Percentiles rank a stretch among this genome's conserved stretches.
Evolutionary conservation across 75 land plant genomes (phyloP).

Genomic region (Selaginella moellendorffii): DNA sequence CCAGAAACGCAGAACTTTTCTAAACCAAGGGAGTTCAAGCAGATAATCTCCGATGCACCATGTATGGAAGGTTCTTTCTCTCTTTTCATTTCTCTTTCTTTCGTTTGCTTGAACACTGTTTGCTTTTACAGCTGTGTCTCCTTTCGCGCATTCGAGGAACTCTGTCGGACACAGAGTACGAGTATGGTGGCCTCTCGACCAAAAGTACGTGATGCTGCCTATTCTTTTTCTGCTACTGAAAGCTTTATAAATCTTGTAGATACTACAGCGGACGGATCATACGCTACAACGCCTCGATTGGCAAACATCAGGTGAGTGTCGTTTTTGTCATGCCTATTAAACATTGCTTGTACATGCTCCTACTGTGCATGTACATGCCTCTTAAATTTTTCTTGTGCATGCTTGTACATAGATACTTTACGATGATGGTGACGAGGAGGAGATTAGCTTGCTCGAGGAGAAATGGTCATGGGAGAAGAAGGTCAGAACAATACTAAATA

Average conservation of each 20-base stretch:
- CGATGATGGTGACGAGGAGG: slow-evolving; percentile 1
- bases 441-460: not conserved
- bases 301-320: slow-evolving; percentile 33
- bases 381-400: not conserved
- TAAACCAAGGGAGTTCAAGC: not conserved
- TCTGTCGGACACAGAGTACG: slow-evolving; percentile 33
- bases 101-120: slow-evolving; percentile 11
- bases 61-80: not conserved
- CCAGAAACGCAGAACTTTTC: not conserved
- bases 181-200: slow-evolving; percentile 29
- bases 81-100: not conserved
- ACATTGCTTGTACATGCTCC: not conserved
- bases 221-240: not conserved
- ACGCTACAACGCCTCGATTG: slow-evolving; percentile 25
- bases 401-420: not conserved
- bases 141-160: not conserved
- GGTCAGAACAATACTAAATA: not conserved
- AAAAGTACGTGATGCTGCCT: slow-evolving; percentile 15
- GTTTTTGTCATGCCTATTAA: not conserved
- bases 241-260: slow-evolving; percentile 19
- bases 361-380: no score
- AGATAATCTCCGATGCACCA: not conserved
- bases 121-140: not conserved
- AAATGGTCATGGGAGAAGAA: not conserved
- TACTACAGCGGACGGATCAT: slow-evolving; percentile 40